A percentile compares a stretch with the other conserved stretches of the same genome.
Evolutionary conservation across 164 flowering plant species (phyloP).

Genomic region (Echeveria elegans): DNA sequence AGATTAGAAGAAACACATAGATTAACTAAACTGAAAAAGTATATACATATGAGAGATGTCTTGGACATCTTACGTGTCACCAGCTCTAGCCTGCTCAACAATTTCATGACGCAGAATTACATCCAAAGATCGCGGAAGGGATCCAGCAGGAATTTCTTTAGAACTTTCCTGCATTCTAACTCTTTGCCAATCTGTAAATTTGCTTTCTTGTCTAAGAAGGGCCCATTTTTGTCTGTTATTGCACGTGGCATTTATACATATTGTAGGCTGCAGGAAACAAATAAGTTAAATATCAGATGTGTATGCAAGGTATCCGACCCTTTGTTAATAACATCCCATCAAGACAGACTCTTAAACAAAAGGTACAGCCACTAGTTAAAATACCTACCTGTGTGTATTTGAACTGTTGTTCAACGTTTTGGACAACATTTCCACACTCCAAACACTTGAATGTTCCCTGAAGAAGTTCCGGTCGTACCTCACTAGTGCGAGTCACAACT

Average conservation of each 20-base stretch:
- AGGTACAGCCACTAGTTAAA: neutral
- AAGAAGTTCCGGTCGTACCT: conserved; percentile 96
- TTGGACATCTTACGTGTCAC: conserved; percentile 75
- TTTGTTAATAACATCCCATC: neutral
- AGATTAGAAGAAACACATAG: neutral
- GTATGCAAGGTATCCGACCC: no score
- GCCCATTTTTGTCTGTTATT: conserved; percentile 61
- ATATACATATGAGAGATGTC: neutral
- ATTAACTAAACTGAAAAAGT: neutral
- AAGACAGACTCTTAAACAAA: neutral
- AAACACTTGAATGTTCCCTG: conserved; percentile 89
- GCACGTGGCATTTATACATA: conserved; percentile 68
- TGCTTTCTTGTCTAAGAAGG: conserved; percentile 85
- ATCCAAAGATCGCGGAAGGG: conserved; percentile 93
- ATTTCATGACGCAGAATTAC: conserved; percentile 96
- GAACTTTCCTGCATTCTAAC: conserved; percentile 97
- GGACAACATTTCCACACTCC: conserved; percentile 68
- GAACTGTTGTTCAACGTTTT: conserved; percentile 92
- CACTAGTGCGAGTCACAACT: conserved; percentile 94
- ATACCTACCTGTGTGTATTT: conserved; percentile 80
- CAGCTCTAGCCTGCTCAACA: conserved; percentile 98
- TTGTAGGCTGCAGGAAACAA: conserved; percentile 58
- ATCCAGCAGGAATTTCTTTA: conserved; percentile 94
- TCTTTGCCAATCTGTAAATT: conserved; percentile 98
- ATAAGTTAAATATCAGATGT: neutral